These are phyloP conservation scores for Spinellus fusiger DNA, from an alignment of 192 early-diverging fungal species.

Conservation along the genomic window DNA sequence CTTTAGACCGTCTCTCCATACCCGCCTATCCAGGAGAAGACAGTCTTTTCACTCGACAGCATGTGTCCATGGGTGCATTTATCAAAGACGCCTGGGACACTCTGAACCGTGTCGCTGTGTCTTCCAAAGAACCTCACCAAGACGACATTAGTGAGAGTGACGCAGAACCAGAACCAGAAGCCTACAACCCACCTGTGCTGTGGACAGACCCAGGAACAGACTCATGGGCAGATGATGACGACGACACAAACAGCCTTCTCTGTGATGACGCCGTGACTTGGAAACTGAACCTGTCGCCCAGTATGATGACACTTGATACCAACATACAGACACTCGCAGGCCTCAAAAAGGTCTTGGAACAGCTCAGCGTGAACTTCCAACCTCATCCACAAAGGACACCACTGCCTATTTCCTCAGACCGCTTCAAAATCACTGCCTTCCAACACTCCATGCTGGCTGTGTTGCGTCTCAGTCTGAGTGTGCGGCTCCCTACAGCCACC, in stretches of 20 bases:
- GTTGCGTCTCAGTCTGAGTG: neutral
- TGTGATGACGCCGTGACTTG: conserved; percentile 32
- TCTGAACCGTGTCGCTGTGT: neutral
- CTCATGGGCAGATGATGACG: too few relatives aligned
- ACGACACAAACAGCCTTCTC: too few relatives aligned
- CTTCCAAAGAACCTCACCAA: too few relatives aligned
- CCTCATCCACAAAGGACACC: conserved; percentile 11
- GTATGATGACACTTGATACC: conserved; percentile 31
- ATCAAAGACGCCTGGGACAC: neutral
- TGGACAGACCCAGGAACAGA: too few relatives aligned
- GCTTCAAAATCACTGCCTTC: neutral
- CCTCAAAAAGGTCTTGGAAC: conserved; percentile 30
- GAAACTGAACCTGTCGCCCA: conserved; percentile 28
- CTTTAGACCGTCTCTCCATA: neutral
- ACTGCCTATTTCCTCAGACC: neutral
- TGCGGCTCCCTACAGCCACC: neutral
- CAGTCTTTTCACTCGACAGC: neutral
- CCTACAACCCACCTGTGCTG: too few relatives aligned
- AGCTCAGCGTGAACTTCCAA: conserved; percentile 19
- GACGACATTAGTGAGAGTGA: too few relatives aligned
- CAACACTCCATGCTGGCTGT: neutral
- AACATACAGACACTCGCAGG: conserved; percentile 27
- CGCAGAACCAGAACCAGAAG: too few relatives aligned
- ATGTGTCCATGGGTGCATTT: neutral
- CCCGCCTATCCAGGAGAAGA: neutral